Evolutionary conservation across 2,329 filamentous ascomycete genomes (phyloP).

Genomic region (Stemphylium beticola): DNA sequence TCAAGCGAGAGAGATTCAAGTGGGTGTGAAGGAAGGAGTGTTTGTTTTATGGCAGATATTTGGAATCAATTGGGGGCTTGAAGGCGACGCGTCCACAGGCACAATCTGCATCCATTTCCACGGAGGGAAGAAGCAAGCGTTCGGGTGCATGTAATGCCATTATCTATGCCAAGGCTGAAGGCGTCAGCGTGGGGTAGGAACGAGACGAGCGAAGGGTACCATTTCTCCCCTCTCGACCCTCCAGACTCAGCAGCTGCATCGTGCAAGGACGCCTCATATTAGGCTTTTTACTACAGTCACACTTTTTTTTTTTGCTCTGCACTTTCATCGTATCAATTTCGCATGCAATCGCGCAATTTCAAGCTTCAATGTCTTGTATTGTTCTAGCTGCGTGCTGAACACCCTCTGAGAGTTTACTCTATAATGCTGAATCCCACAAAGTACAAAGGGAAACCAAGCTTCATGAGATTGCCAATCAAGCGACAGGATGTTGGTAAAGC

Average conservation of each 20-base stretch:
- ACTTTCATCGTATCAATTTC: neutral
- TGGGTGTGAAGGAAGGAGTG: neutral
- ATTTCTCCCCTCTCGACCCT: neutral
- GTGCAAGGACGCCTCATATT: neutral
- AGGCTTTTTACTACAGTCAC: neutral
- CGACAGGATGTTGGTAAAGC: neutral
- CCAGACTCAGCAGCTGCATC: neutral
- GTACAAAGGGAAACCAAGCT: neutral
- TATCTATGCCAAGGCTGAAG: constrained; percentile 28
- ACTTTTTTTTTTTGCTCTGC: neutral
- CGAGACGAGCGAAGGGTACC: neutral
- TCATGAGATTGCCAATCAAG: constrained; percentile 11
- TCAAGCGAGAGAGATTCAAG: neutral
- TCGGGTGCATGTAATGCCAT: constrained; percentile 25
- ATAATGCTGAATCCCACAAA: neutral
- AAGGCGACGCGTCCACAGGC: neutral
- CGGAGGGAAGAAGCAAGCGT: constrained; percentile 17
- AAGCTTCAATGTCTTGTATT: neutral
- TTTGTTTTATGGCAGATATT: neutral
- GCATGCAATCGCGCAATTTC: neutral
- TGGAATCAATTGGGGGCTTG: neutral
- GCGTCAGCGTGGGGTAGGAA: constrained; percentile 27
- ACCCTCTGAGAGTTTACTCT: neutral
- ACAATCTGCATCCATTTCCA: neutral
- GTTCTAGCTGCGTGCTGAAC: neutral